phyloP scores from a whole-genome alignment of 169 alveolate species.

The Amoebophrya sp. region DNA sequence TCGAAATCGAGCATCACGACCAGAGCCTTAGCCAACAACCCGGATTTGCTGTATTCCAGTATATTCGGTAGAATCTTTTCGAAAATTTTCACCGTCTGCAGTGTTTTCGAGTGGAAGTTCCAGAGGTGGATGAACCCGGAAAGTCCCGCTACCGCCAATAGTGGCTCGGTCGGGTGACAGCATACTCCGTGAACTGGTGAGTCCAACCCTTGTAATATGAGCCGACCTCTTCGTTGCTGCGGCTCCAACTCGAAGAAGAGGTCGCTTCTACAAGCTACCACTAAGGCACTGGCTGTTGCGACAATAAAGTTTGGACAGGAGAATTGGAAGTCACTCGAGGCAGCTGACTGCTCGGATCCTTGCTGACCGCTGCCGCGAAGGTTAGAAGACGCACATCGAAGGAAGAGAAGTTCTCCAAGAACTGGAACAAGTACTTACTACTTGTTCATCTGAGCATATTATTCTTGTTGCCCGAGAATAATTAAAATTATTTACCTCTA shows the following conservation, averaged over 20 bases:
- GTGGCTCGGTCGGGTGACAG: conserved; percentile 36
- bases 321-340: neutral
- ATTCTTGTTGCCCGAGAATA: too few relatives aligned
- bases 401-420: too few relatives aligned
- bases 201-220: conserved; percentile 34
- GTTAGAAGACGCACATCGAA: too few relatives aligned
- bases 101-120: conserved; percentile 35
- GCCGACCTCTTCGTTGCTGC: neutral
- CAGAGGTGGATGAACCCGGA: conserved; percentile 46
- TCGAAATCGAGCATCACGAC: too few relatives aligned
- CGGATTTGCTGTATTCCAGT: neutral
- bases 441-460: too few relatives aligned
- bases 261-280: neutral
- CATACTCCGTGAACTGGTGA: conserved; percentile 32
- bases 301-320: neutral
- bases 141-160: conserved; percentile 30
- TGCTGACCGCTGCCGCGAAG: too few relatives aligned
- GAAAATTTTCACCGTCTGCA: conserved; percentile 37
- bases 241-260: neutral
- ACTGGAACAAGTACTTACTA: too few relatives aligned
- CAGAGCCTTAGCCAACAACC: neutral
- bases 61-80: conserved; percentile 41
- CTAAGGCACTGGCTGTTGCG: neutral
- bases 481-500: too few relatives aligned
- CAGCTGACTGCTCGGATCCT: too few relatives aligned